phyloP scores from a whole-genome alignment of 495 filamentous ascomycete species.

The Podospora appendiculata region DNA sequence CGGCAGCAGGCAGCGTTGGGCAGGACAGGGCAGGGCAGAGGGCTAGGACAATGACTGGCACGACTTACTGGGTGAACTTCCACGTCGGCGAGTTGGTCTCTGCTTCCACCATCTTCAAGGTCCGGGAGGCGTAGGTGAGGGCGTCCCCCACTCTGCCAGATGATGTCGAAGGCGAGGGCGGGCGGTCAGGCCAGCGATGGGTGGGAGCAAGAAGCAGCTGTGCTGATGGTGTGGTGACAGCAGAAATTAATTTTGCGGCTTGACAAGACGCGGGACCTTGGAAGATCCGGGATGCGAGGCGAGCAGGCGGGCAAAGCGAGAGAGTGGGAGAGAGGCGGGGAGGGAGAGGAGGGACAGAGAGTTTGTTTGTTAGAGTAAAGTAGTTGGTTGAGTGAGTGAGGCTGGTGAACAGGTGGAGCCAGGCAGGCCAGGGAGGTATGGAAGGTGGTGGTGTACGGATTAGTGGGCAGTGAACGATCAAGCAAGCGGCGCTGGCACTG shows the following conservation, averaged over 20 bases:
- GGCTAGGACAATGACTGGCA: background rate
- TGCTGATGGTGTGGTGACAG: slow-evolving; percentile 3
- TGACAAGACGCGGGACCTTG: background rate
- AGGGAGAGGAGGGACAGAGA: background rate
- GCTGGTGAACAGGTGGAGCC: no score
- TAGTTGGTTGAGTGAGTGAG: no score
- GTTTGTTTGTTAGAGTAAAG: no score
- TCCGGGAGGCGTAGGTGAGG: slow-evolving; percentile 11
- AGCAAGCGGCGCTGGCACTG: background rate
- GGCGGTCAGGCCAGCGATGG: slow-evolving; percentile 8
- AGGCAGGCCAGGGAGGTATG: no score
- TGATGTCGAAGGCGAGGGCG: slow-evolving; percentile 8
- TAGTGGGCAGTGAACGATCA: background rate
- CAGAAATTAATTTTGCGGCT: background rate
- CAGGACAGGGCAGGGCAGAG: background rate
- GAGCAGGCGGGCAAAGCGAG: background rate
- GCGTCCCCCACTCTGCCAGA: slow-evolving; percentile 18
- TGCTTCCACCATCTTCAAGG: slow-evolving; percentile 86
- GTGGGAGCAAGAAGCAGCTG: background rate
- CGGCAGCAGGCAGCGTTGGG: background rate
- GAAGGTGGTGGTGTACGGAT: background rate
- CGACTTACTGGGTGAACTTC: slow-evolving; percentile 98
- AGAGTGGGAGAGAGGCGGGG: background rate
- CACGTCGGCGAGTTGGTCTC: slow-evolving; percentile 90
- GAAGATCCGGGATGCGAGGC: background rate